Conservation (phyloP, 2,329 filamentous ascomycete species). For the Dactylellina drechsleri region DNA sequence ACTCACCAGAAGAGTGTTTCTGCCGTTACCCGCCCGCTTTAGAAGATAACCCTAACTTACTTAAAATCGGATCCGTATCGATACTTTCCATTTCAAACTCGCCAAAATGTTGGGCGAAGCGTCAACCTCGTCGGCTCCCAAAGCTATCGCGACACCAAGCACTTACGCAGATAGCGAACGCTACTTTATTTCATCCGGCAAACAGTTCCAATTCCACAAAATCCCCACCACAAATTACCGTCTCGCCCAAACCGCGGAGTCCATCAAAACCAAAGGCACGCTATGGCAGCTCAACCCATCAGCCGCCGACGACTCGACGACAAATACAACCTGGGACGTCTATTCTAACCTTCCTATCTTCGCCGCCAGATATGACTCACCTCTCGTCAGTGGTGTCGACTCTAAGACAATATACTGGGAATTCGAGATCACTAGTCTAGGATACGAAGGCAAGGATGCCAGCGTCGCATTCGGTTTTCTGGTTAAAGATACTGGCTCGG, state of each 20-base stretch:
- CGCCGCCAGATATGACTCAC: constrained; percentile 45
- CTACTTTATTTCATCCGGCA: constrained; percentile 47
- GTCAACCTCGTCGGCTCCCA: neutral
- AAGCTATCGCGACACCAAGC: constrained; percentile 13
- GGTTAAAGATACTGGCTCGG: constrained; percentile 38
- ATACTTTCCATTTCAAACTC: neutral
- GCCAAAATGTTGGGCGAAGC: constrained; percentile 23
- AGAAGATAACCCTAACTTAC: neutral
- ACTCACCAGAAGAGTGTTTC: neutral
- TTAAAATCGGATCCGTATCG: neutral
- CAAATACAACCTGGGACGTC: constrained; percentile 43
- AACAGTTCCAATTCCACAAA: constrained; percentile 33
- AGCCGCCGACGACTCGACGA: constrained; percentile 27
- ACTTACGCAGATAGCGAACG: constrained; percentile 44
- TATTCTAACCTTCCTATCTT: constrained; percentile 32
- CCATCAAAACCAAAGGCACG: constrained; percentile 49
- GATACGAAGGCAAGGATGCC: constrained; percentile 27
- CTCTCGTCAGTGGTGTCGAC: constrained; percentile 39
- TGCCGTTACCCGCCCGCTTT: neutral
- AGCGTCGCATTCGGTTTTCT: constrained; percentile 35
- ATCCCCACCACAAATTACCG: constrained; percentile 49
- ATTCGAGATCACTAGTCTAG: constrained; percentile 45
- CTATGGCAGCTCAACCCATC: constrained; percentile 53
- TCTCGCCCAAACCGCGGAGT: constrained; percentile 44
- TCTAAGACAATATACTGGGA: constrained; percentile 53